Evolutionary conservation across 2,329 filamentous ascomycete genomes (phyloP).

Genomic region (Sclerotinia minor): DNA sequence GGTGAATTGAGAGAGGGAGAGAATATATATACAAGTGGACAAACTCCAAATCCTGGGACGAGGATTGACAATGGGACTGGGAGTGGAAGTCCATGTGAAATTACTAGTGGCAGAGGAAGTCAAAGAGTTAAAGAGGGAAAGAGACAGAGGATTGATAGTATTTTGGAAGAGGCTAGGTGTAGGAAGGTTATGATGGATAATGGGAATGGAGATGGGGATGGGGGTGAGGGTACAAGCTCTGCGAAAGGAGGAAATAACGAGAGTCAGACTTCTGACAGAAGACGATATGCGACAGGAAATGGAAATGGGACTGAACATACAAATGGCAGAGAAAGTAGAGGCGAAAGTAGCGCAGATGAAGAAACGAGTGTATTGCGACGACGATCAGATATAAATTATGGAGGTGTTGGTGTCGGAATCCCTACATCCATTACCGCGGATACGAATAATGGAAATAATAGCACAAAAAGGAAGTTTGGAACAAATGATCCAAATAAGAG

Average conservation of each 20-base stretch:
- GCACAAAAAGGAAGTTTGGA: background rate
- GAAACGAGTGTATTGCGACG: constrained; percentile 44
- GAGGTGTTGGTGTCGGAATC: background rate
- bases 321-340: constrained; percentile 5
- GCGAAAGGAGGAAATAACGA: background rate
- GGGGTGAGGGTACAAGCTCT: background rate
- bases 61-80: background rate
- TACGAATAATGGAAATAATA: background rate
- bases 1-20: background rate
- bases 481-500: background rate
- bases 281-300: background rate
- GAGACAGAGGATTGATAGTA: constrained; percentile 32
- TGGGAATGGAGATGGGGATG: background rate
- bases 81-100: background rate
- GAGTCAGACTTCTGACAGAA: background rate
- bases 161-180: constrained; percentile 34
- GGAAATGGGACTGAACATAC: constrained; percentile 13
- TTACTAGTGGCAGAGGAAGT: background rate
- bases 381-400: constrained; percentile 3
- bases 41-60: background rate
- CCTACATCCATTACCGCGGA: background rate
- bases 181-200: constrained; percentile 27
- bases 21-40: background rate
- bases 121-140: background rate
- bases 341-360: constrained; percentile 42